These are phyloP conservation scores for Russula olivacea DNA, from an alignment of 768 basidiomycete species.

Conservation along the genomic window DNA sequence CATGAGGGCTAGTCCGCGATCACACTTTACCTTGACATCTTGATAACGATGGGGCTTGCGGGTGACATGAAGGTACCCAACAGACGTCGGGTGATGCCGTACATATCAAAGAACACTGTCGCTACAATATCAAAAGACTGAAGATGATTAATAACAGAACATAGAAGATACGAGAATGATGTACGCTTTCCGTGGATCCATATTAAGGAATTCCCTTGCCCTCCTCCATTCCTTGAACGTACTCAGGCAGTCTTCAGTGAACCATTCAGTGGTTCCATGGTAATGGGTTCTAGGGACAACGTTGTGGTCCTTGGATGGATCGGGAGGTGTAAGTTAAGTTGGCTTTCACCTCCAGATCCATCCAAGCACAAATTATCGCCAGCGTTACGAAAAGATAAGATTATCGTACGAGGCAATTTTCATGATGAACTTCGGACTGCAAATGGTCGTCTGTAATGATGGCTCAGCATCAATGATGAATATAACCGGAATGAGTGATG, in stretches of 20 bases:
- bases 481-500: not conserved
- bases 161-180: not conserved
- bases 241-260: not conserved
- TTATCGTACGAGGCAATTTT: too few relatives aligned
- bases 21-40: not conserved
- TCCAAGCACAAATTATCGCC: too few relatives aligned
- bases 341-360: too few relatives aligned
- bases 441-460: not conserved
- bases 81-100: not conserved
- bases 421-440: not conserved
- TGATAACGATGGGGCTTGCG: not conserved
- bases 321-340: not conserved
- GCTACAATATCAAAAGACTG: not conserved
- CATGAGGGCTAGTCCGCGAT: not conserved
- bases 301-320: not conserved
- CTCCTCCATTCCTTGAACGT: not conserved
- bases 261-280: not conserved
- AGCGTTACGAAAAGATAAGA: too few relatives aligned
- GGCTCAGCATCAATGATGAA: not conserved
- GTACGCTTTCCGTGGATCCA: not conserved
- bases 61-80: not conserved
- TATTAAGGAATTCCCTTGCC: not conserved
- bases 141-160: not conserved
- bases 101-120: conserved; percentile 5
- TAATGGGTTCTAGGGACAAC: not conserved